Percentiles rank a stretch among this genome's conserved stretches.
Evolutionary conservation across 176 grass and related monocot species (phyloP).

Genomic region (Cymbopogon citratus): DNA sequence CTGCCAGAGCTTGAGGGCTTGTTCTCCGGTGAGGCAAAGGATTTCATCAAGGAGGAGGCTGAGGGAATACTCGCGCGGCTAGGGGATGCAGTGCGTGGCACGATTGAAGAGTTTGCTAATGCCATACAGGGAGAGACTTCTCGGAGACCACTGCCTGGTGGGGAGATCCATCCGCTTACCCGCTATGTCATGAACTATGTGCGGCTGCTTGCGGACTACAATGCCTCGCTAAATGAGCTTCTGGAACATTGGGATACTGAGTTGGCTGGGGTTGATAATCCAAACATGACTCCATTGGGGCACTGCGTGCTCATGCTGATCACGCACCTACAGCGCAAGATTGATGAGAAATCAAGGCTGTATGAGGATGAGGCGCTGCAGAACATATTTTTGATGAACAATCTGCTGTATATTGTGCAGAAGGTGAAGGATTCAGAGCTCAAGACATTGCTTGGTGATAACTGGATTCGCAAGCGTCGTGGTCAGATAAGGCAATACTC

Average conservation of each 20-base stretch:
- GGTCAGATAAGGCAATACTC: conserved; percentile 83
- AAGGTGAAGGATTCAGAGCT: conserved; percentile 90
- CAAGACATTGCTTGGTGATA: conserved; percentile 73
- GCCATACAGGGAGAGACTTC: conserved; percentile 63
- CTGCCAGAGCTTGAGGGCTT: conserved; percentile 57
- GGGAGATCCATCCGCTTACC: conserved; percentile 78
- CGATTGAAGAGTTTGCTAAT: conserved; percentile 59
- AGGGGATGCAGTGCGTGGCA: conserved; percentile 63
- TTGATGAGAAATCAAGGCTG: conserved; percentile 74
- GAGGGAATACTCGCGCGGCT: conserved; percentile 54
- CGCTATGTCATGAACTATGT: conserved; percentile 95
- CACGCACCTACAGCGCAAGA: conserved; percentile 62
- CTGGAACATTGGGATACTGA: conserved; percentile 39
- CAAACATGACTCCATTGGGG: conserved; percentile 58
- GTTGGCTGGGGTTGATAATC: conserved; percentile 27
- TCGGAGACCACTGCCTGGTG: conserved; percentile 50
- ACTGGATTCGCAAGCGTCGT: conserved; percentile 74
- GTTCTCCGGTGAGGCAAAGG: conserved; percentile 57
- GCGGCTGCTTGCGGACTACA: conserved; percentile 63
- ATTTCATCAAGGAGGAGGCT: conserved; percentile 58
- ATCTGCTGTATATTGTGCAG: conserved; percentile 80
- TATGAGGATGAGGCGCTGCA: conserved; percentile 81
- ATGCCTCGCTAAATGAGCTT: conserved; percentile 53
- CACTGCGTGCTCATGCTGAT: conserved; percentile 62
- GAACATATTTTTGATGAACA: conserved; percentile 97